Percentiles rank a stretch among this genome's conserved stretches.
Conservation (phyloP, 768 basidiomycete species). For the Trametes maxima region DNA sequence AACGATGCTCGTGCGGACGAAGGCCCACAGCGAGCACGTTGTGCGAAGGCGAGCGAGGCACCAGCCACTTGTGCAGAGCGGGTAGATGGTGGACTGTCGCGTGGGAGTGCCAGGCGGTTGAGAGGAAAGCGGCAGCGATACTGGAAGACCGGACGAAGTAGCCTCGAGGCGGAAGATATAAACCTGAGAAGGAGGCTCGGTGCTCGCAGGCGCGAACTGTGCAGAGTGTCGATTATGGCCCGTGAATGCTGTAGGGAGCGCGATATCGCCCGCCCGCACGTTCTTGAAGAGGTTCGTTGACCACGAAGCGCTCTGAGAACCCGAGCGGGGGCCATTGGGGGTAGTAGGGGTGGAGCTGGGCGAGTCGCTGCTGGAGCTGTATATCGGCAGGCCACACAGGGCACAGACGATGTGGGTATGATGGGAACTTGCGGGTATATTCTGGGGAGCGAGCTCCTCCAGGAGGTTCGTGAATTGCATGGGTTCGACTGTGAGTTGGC, state of each 20-base stretch:
- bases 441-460: conserved; percentile 49
- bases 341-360: conserved; percentile 31
- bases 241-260: conserved; percentile 8
- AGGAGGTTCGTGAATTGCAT: conserved; percentile 64
- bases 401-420: conserved; percentile 68
- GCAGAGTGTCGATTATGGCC: conserved; percentile 13
- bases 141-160: conserved; percentile 32
- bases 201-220: conserved; percentile 30
- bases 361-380: conserved; percentile 37
- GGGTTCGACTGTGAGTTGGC: conserved; percentile 89
- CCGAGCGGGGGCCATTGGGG: conserved; percentile 38
- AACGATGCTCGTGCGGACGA: conserved; percentile 77
- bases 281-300: conserved; percentile 65
- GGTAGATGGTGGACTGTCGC: conserved; percentile 58
- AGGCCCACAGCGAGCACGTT: conserved; percentile 91
- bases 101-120: conserved; percentile 30
- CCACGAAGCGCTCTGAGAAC: conserved; percentile 44
- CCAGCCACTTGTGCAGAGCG: conserved; percentile 84
- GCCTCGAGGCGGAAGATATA: conserved; percentile 68
- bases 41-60: conserved; percentile 79
- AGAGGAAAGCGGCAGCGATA: conserved; percentile 27
- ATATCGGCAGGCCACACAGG: conserved; percentile 69
- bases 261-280: conserved; percentile 40
- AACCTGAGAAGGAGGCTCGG: conserved; percentile 45
- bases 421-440: conserved; percentile 48